Percentiles rank a stretch among this genome's conserved stretches.
phyloP scores from a whole-genome alignment of 2,329 filamentous ascomycete genomes.

The Camillea tinctor region DNA sequence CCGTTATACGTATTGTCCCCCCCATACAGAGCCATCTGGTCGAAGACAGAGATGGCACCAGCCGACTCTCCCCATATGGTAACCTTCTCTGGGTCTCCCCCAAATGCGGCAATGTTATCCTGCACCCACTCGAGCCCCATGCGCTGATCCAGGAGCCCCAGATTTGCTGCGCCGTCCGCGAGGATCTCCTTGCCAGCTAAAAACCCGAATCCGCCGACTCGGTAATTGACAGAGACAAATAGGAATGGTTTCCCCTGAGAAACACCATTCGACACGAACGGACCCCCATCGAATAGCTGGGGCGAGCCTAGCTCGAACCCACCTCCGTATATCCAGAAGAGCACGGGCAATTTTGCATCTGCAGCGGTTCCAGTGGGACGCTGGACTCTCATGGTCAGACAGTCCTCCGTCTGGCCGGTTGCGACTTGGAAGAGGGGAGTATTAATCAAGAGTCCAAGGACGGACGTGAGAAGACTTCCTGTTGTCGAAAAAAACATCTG shows the following conservation, averaged over 20 bases:
- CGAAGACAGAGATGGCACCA: slow-evolving; percentile 69
- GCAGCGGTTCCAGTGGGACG: slow-evolving; percentile 56
- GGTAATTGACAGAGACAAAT: slow-evolving; percentile 77
- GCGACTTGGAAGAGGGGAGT: slow-evolving; percentile 57
- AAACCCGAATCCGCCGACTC: slow-evolving; percentile 73
- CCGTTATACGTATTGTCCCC: slow-evolving; percentile 75
- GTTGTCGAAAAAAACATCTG: slow-evolving; percentile 62
- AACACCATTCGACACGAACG: slow-evolving; percentile 46
- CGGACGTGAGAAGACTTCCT: slow-evolving; percentile 35
- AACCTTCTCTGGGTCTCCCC: slow-evolving; percentile 75
- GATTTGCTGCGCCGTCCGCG: slow-evolving; percentile 64
- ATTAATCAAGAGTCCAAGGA: slow-evolving; percentile 51
- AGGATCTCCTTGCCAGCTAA: slow-evolving; percentile 67
- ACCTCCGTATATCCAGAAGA: slow-evolving; percentile 72
- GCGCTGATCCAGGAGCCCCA: slow-evolving; percentile 72
- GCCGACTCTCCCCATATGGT: slow-evolving; percentile 78
- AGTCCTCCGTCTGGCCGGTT: slow-evolving; percentile 60
- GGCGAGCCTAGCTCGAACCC: slow-evolving; percentile 54
- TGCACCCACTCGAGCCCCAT: slow-evolving; percentile 73
- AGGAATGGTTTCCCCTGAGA: slow-evolving; percentile 61
- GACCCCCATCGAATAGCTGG: slow-evolving; percentile 50
- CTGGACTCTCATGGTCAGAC: slow-evolving; percentile 59
- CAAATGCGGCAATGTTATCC: slow-evolving; percentile 74
- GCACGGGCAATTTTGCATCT: slow-evolving; percentile 59
- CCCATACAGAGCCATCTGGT: slow-evolving; percentile 73